Percentiles rank a stretch among this genome's conserved stretches.
Conservation (phyloP, 2,329 filamentous ascomycete genomes). For the Colletotrichum phormii region DNA sequence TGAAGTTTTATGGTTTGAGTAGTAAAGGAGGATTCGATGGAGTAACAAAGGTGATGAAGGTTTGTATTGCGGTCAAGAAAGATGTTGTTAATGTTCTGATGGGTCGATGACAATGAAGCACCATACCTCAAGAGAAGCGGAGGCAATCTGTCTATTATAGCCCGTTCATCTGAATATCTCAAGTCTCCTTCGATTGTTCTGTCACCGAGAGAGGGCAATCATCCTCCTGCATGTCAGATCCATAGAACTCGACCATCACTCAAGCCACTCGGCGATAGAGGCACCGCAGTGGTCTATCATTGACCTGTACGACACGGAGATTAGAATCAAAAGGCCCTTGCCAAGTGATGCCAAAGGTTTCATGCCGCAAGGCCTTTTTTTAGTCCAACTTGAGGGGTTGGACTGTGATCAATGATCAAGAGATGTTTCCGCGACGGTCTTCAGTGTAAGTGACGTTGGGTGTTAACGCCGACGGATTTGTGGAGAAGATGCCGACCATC, state of each 20-base stretch:
- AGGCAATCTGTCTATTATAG: neutral
- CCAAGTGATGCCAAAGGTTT: neutral
- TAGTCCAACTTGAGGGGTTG: neutral
- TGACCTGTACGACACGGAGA: neutral
- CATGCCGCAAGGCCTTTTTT: neutral
- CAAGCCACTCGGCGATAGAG: conserved; percentile 2
- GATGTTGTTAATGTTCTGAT: too few species aligned
- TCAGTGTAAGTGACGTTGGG: neutral
- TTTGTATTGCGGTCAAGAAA: too few species aligned
- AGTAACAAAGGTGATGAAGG: neutral
- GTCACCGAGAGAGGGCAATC: too few species aligned
- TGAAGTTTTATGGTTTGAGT: neutral
- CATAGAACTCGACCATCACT: neutral
- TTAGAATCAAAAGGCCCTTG: neutral
- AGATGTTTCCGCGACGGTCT: neutral
- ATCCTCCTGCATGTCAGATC: neutral
- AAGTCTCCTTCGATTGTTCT: too few species aligned
- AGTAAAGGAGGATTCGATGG: neutral
- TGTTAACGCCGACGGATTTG: conserved; percentile 20
- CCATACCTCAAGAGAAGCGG: neutral
- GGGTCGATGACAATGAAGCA: neutral
- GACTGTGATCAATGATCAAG: neutral
- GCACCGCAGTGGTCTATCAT: too few species aligned
- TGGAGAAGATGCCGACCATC: neutral
- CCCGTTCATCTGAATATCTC: neutral